These are phyloP conservation scores for Primulina eburnea DNA, from an alignment of 257 asterid species.

Conservation along the genomic window DNA sequence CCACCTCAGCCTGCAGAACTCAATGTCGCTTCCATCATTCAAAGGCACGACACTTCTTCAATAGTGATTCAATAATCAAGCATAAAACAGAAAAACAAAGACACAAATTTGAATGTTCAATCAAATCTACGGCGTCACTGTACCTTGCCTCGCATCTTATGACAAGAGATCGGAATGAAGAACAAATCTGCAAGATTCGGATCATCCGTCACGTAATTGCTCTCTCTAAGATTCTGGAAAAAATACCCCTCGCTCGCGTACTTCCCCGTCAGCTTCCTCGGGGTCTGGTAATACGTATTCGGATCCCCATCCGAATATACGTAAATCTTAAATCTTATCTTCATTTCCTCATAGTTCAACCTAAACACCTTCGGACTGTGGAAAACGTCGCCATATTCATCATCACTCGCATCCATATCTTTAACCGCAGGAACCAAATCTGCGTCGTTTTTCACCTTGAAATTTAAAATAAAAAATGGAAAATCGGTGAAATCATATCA, in stretches of 20 bases:
- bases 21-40: too few relatives aligned
- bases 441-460: slow-evolving; percentile 25
- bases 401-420: slow-evolving; percentile 30
- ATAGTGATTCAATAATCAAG: background rate
- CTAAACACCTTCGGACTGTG: slow-evolving; percentile 66
- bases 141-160: slow-evolving; percentile 99
- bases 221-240: slow-evolving; percentile 88
- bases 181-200: slow-evolving; percentile 87
- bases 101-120: too few relatives aligned
- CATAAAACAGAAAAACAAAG: slow-evolving; percentile 8
- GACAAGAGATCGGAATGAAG: slow-evolving; percentile 96
- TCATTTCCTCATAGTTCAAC: slow-evolving; percentile 74
- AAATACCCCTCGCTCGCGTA: slow-evolving; percentile 94
- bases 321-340: slow-evolving; percentile 77
- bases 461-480: background rate
- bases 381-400: slow-evolving; percentile 56
- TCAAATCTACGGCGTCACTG: background rate
- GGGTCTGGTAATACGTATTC: slow-evolving; percentile 88
- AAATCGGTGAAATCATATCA: background rate
- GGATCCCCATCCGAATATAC: slow-evolving; percentile 94
- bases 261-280: slow-evolving; percentile 94
- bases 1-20: too few relatives aligned
- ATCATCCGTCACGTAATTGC: slow-evolving; percentile 68
- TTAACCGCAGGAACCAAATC: slow-evolving; percentile 25
- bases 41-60: too few relatives aligned